Evolutionary conservation across 2,329 filamentous ascomycete genomes (phyloP), one percentile per base, ranked within the genome.

Genomic region (Gnomoniopsis smithogilvyi): DNA sequence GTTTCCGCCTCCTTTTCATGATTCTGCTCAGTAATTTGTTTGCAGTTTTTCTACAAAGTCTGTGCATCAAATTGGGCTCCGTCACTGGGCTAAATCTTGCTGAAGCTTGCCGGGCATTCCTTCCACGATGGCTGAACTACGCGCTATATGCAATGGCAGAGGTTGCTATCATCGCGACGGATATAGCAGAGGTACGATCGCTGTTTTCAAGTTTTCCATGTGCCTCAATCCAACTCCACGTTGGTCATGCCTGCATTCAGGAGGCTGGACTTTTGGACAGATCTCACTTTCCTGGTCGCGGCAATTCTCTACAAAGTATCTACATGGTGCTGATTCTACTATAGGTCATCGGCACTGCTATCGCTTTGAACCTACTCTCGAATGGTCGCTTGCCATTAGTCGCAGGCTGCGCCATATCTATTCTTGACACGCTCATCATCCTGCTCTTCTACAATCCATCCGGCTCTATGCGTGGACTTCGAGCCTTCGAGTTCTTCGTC

Each of bases 11-110:
- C 36, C 79, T 91, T 2, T 90, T 90, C 73, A 78, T 90, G 64
- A 81, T 90, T 47, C 76, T 91, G 11, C 76, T 89, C 66, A 85
- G 84, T 70, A 91, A 91, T 68, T 66, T 90, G 53, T 87, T 90
- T 66, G 88, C 88, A 64, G 89, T 91, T 56, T 83, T 89, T 64
- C 76, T 90, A 21, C 88, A 91, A 70, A 84, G 80, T 21, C 78
- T 91, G 2, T 83, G 83, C 66, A 85, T 89, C 71, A 89, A 89
- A 69, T 78, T 90, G 6, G 87, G 87, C 34, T 87, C 85, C 15
- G 85, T 90, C 63, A 89, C 83, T 1, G 87, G 87, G 2, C 72
- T 89, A 53, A 86, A 89, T 65, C 76, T 90, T 15, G 85, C 87
- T 1, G 80, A 88, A 62, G 85, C 86, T 11, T 89, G 86, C 65